Evolutionary conservation across 2,329 filamentous ascomycete species (phyloP), one percentile per base, ranked within the genome.

Genomic region (Plectosphaerella sp.): DNA sequence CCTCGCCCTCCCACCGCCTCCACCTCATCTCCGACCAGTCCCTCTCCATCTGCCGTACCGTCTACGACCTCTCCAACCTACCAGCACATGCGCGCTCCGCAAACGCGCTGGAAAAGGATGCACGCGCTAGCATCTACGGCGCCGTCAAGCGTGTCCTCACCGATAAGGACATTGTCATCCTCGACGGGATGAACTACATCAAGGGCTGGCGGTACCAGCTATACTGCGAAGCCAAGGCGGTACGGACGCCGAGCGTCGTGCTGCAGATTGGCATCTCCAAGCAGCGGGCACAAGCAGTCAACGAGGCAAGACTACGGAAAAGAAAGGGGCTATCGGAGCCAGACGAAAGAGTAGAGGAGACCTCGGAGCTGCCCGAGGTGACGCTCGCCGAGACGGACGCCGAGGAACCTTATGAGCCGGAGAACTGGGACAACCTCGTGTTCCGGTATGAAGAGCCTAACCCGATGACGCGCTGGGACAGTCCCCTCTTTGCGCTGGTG

Each of bases 141-240:
- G 88, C 89, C 54, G 86, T 93, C 45, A 93, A 93, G 75, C 79
- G 89, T 43, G 79, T 85, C 47, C 76, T 95, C 28, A 84, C 80
- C 54, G 80, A 84, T 52, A 83, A 83, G 61, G 87, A 90, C 62
- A 84, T 95, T 53, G 88, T 94, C 49, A 82, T 95, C 46, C 81
- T 91, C 15, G 89, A 95, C 65, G 84, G 86, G 1, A 73, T 89
- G 54, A 94, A 94, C 69, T 95, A 94, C 70, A 95, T 95, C 72
- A 94, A 94, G 68, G 90, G 89, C 37, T 94, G 89, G 82, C 79
- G 90, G 47, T 95, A 95, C 67, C 89, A 95, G 74, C 75, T 95
- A 20, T 87, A 87, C 67, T 93, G 89, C 72, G 89, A 94, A 70
- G 84, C 89, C 37, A 94, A 94, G 70, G 89, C 89, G 47, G 72